These are phyloP conservation scores for Alternaria angustiovoidea DNA, from an alignment of 2,329 filamentous ascomycete species.

Conservation along the genomic window DNA sequence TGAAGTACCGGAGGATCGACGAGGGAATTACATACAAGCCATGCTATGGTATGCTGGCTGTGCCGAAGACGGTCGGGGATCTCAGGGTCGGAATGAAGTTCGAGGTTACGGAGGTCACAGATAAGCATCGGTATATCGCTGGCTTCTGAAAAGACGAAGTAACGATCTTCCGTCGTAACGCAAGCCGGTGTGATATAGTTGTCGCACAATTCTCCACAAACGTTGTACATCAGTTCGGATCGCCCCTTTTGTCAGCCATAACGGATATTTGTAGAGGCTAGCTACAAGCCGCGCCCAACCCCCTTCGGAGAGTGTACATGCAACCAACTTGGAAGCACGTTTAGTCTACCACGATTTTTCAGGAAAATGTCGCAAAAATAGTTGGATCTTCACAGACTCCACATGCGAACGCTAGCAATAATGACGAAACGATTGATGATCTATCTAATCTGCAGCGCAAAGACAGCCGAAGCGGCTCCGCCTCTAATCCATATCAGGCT, in stretches of 20 bases:
- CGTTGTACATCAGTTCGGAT: neutral
- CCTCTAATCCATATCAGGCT: neutral
- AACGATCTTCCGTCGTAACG: neutral
- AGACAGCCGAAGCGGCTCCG: slow-evolving; percentile 1
- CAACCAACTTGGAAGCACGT: neutral
- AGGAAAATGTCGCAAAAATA: neutral
- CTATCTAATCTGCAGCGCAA: neutral
- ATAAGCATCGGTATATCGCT: slow-evolving; percentile 63
- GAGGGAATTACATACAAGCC: slow-evolving; percentile 69
- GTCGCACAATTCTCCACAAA: slow-evolving; percentile 2
- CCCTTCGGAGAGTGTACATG: neutral
- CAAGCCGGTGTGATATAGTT: neutral
- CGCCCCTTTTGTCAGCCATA: neutral
- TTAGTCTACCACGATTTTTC: neutral
- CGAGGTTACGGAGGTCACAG: slow-evolving; percentile 65
- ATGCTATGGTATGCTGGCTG: slow-evolving; percentile 72
- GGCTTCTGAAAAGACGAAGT: slow-evolving; percentile 31
- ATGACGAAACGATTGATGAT: neutral
- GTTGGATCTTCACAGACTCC: neutral
- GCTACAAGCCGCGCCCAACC: neutral
- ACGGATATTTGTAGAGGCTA: neutral
- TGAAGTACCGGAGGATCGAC: slow-evolving; percentile 68
- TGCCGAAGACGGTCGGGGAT: slow-evolving; percentile 65
- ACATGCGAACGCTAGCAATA: neutral
- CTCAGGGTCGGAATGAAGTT: slow-evolving; percentile 67